phyloP scores from a whole-genome alignment of 179 eudicot genomes.

The Silene vulgaris region DNA sequence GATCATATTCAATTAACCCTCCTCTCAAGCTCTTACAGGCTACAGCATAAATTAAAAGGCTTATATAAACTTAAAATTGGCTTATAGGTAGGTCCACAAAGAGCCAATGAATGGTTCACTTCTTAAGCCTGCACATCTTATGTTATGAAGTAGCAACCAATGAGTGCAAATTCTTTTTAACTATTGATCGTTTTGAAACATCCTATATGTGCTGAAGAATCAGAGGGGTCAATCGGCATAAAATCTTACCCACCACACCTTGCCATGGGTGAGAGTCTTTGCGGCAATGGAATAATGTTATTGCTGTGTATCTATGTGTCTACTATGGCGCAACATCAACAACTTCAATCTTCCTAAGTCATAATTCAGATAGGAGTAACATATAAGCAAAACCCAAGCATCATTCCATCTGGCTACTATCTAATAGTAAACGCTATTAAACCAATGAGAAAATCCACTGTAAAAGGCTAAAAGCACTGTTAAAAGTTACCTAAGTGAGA shows the following conservation, averaged over 20 bases:
- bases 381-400: neutral
- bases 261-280: too few species aligned
- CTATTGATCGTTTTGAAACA: too few species aligned
- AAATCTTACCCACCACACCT: too few species aligned
- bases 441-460: neutral
- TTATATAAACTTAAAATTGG: neutral
- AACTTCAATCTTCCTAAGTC: neutral
- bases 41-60: neutral
- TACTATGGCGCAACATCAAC: neutral
- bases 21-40: neutral
- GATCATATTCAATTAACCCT: neutral
- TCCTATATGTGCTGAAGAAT: too few species aligned
- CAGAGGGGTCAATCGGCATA: too few species aligned
- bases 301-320: too few species aligned
- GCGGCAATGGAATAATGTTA: too few species aligned
- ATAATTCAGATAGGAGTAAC: too few species aligned
- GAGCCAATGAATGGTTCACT: too few species aligned
- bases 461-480: neutral
- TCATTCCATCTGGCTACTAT: neutral
- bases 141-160: too few species aligned
- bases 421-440: neutral
- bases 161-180: too few species aligned
- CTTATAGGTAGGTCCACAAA: neutral
- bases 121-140: too few species aligned
- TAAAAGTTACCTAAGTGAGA: slow-evolving; percentile 68